phyloP scores from a whole-genome alignment of 1,139 yeast genomes.

The Arxiozyma telluris region DNA sequence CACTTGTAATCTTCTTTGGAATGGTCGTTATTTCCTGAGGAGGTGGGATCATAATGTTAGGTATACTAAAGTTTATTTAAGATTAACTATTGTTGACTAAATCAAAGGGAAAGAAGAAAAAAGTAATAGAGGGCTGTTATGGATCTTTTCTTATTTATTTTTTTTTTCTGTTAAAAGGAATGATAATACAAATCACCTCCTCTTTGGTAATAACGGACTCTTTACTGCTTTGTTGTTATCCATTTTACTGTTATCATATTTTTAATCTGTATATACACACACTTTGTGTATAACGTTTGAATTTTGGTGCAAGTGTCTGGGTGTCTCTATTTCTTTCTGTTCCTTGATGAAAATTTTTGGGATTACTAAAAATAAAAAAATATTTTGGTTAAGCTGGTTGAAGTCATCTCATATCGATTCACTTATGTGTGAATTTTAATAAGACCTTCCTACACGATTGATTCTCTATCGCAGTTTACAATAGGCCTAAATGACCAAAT shows the following conservation, averaged over 20 bases:
- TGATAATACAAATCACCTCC: too few species aligned
- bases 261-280: too few species aligned
- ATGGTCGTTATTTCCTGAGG: slow-evolving; percentile 5
- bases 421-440: neutral
- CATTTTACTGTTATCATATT: too few species aligned
- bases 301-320: neutral
- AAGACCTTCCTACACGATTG: neutral
- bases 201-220: neutral
- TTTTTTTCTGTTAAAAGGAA: too few species aligned
- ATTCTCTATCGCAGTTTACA: neutral
- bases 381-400: too few species aligned
- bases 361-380: neutral
- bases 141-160: too few species aligned
- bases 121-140: neutral
- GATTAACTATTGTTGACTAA: too few species aligned
- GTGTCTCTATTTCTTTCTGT: neutral
- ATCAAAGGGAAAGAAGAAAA: neutral
- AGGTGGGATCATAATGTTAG: neutral
- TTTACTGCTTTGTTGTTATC: too few species aligned
- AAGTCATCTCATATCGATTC: neutral
- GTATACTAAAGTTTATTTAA: neutral
- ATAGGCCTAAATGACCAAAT: neutral
- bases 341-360: slow-evolving; percentile 1
- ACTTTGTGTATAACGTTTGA: neutral
- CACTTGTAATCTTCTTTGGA: slow-evolving; percentile 23